Conservation (phyloP, 768 basidiomycete species). For the Boletus sensibilis region DNA sequence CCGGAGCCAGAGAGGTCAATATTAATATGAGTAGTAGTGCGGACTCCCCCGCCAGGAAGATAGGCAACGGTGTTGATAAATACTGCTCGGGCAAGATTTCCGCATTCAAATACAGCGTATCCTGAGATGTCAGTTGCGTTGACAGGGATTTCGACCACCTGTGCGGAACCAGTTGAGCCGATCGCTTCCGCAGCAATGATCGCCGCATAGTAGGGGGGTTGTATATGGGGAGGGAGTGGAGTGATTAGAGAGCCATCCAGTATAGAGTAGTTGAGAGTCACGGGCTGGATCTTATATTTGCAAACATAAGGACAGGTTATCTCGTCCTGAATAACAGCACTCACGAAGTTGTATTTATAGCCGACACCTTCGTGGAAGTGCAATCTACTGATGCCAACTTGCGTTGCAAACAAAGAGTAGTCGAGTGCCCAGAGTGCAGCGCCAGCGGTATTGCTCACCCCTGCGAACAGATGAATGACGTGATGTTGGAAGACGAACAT, state of each 20-base stretch:
- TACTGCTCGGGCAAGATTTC: constrained; percentile 44
- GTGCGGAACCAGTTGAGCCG: constrained; percentile 42
- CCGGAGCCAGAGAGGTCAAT: constrained; percentile 36
- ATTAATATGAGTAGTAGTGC: constrained; percentile 44
- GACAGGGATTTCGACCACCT: constrained; percentile 49
- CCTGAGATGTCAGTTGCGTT: constrained; percentile 49
- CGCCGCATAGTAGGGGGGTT: constrained; percentile 65
- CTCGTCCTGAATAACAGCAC: not conserved
- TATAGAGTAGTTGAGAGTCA: constrained; percentile 54
- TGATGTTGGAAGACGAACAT: not conserved
- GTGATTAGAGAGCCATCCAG: constrained; percentile 52
- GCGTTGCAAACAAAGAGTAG: constrained; percentile 58
- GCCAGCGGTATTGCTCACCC: constrained; percentile 68
- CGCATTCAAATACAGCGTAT: constrained; percentile 59
- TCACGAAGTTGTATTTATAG: constrained; percentile 67
- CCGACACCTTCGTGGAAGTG: constrained; percentile 70
- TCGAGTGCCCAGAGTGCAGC: constrained; percentile 69
- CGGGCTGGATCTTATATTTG: constrained; percentile 57
- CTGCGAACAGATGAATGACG: constrained; percentile 27
- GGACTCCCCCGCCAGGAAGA: constrained; percentile 33
- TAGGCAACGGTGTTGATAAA: constrained; percentile 62
- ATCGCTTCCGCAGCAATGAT: constrained; percentile 60
- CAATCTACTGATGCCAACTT: constrained; percentile 51
- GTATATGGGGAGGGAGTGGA: constrained; percentile 58
- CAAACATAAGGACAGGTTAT: not conserved